Conservation (phyloP, 169 alveolate species). For the Theileria annulata region DNA sequence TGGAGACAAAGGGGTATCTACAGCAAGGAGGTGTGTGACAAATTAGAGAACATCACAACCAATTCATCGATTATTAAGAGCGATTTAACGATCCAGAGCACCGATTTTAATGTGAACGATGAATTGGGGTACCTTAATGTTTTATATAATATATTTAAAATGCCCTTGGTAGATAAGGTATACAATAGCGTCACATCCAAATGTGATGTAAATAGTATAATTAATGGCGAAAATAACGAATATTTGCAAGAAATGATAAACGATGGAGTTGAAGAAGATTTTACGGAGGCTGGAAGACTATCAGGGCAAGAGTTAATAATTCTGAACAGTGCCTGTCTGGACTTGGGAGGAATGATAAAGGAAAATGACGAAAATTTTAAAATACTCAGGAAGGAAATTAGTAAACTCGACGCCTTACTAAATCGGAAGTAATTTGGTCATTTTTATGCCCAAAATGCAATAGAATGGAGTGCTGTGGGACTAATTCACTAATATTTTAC, state of each 20-base stretch:
- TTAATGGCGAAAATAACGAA: conserved; percentile 15
- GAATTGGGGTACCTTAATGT: conserved; percentile 54
- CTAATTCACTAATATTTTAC: too few relatives aligned
- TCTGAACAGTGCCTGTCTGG: conserved; percentile 58
- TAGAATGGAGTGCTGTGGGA: background rate
- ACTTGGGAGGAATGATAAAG: conserved; percentile 64
- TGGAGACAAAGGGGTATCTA: conserved; percentile 60
- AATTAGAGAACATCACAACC: conserved; percentile 28
- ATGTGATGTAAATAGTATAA: conserved; percentile 15
- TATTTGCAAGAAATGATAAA: conserved; percentile 17
- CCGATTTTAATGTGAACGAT: conserved; percentile 43
- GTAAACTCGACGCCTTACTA: conserved; percentile 18
- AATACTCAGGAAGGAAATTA: conserved; percentile 41
- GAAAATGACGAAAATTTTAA: conserved; percentile 44
- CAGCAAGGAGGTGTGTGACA: conserved; percentile 35
- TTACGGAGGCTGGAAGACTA: conserved; percentile 49
- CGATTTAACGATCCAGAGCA: background rate
- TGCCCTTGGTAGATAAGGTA: conserved; percentile 52
- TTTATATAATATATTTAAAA: conserved; percentile 33
- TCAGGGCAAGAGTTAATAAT: conserved; percentile 66
- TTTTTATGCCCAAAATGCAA: background rate
- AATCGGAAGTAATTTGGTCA: conserved; percentile 9
- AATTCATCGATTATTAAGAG: conserved; percentile 10
- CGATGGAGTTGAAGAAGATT: conserved; percentile 15
- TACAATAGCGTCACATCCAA: conserved; percentile 39